These are phyloP conservation scores for Fagopyrum esculentum DNA, from an alignment of 148 eudicot genomes.

Conservation along the genomic window DNA sequence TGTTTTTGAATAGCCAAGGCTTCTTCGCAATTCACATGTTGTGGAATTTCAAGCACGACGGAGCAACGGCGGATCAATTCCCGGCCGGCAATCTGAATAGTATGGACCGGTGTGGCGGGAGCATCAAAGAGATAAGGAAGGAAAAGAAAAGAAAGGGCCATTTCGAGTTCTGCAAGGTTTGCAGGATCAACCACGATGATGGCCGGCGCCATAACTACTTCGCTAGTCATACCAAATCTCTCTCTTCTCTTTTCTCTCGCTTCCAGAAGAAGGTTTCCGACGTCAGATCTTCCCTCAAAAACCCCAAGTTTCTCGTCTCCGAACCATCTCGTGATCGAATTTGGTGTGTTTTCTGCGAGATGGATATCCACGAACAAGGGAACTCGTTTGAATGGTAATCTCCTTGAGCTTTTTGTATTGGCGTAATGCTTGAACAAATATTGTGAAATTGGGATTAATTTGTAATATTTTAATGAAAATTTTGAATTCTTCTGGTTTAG, in stretches of 20 bases:
- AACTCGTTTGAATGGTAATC: slow-evolving; percentile 48
- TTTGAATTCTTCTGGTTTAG: not conserved
- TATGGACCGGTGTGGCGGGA: not conserved
- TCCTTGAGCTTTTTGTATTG: not conserved
- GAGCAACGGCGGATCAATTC: not conserved
- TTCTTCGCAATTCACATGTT: not conserved
- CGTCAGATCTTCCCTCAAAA: slow-evolving; percentile 37
- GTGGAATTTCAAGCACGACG: not conserved
- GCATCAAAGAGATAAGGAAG: slow-evolving; percentile 18
- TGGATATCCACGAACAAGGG: slow-evolving; percentile 33
- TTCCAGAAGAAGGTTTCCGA: slow-evolving; percentile 48
- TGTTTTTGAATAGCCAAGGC: not conserved
- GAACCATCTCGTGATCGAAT: slow-evolving; percentile 33
- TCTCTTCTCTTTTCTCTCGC: slow-evolving; percentile 61
- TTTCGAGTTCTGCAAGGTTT: slow-evolving; percentile 60
- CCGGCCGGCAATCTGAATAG: not conserved
- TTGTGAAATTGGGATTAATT: not conserved
- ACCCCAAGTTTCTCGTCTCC: slow-evolving; percentile 38
- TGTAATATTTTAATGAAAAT: not conserved
- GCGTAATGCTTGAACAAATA: not conserved
- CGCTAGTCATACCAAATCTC: slow-evolving; percentile 56
- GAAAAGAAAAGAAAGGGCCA: slow-evolving; percentile 17
- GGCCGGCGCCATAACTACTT: slow-evolving; percentile 79
- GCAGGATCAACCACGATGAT: slow-evolving; percentile 74
- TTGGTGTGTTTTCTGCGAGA: slow-evolving; percentile 84